These are phyloP conservation scores for Metarhizium humberi DNA, from an alignment of 2,329 filamentous ascomycete genomes.

Conservation along the genomic window DNA sequence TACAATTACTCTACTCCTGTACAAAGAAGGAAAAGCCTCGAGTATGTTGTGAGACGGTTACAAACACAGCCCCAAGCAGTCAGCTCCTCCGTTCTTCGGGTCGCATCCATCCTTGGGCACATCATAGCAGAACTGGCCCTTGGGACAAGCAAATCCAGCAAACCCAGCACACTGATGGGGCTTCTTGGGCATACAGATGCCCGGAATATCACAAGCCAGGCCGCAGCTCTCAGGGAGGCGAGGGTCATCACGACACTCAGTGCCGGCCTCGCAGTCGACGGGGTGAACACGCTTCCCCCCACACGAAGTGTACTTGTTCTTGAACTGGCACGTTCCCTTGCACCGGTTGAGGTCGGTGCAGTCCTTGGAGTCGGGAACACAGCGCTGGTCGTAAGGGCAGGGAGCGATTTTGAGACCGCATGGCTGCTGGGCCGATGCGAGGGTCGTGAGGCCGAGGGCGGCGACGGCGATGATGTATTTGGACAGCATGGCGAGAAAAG, in stretches of 20 bases:
- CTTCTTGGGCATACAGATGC: slow-evolving; percentile 21
- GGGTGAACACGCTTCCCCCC: slow-evolving; percentile 20
- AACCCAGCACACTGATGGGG: slow-evolving; percentile 17
- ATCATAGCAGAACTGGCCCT: slow-evolving; percentile 20
- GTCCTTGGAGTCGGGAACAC: slow-evolving; percentile 11
- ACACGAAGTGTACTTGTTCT: slow-evolving; percentile 21
- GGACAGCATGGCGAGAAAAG: slow-evolving; percentile 13
- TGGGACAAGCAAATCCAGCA: slow-evolving; percentile 15
- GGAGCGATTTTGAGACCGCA: slow-evolving; percentile 22
- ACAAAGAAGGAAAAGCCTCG: no score
- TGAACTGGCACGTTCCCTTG: slow-evolving; percentile 18
- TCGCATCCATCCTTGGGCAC: slow-evolving; percentile 17
- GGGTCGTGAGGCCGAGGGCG: slow-evolving; percentile 11
- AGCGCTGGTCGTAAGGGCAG: slow-evolving; percentile 16
- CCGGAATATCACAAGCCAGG: slow-evolving; percentile 24
- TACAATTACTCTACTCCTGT: no score
- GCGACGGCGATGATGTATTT: slow-evolving; percentile 11
- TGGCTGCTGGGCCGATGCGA: slow-evolving; percentile 3
- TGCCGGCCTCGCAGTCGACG: slow-evolving; percentile 14
- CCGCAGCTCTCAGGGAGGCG: slow-evolving; percentile 20
- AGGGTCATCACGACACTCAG: slow-evolving; percentile 24
- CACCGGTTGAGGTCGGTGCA: slow-evolving; percentile 20
- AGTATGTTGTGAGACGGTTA: slow-evolving; percentile 2
- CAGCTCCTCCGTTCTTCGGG: slow-evolving; percentile 17
- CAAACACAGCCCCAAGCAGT: slow-evolving; percentile 23